Evolutionary conservation across 2,329 filamentous ascomycete genomes (phyloP), one percentile per base, ranked within the genome.

Genomic region (Penicillium aurantiogriseum): DNA sequence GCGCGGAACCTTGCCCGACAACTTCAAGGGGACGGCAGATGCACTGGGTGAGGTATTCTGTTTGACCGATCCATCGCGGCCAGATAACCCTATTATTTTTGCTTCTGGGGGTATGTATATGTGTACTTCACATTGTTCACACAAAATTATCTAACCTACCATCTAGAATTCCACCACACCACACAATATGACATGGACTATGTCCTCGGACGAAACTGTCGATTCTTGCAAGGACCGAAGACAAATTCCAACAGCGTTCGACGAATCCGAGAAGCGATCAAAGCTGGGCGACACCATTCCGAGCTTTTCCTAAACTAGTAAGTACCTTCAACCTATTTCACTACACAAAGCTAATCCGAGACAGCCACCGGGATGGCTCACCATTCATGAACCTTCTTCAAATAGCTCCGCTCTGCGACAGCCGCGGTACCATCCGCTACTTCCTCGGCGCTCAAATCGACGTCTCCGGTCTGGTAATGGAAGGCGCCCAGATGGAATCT

Each of bases 21-120:
- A 87, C 63, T 75, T 90, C 27, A 80, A 83, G 45, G 86, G 89
- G 50, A 82, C 88, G 23, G 89, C 87, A 0, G 88, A 91, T 69
- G 88, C 88, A 0, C 71, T 92, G 56, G 89, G 88, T 0, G 88
- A 92, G 69, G 88, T 90, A 0, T 92, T 91, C 64, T 92, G 88
- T 69, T 71, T 92, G 52, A 89, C 87, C 0, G 89, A 92, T 70
- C 88, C 89, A 11, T 89, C 87, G 1, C 79, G 88, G 56, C 78
- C 81, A 2, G 89, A 91, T 62, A 91, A 91, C 67, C 89, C 88
- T 1, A 89, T 91, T 59, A 84, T 91, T 1, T 90, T 91, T 73
- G 87, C 88, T 6, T 91, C 87, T 7, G 86, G 90, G 80, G 86
- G 87, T 88, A 68, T 35, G 71, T 38, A 2, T n/a, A 7, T n/a